Conservation (phyloP, 1,284 basidiomycete genomes). For the Coniferiporia sulphurascens region DNA sequence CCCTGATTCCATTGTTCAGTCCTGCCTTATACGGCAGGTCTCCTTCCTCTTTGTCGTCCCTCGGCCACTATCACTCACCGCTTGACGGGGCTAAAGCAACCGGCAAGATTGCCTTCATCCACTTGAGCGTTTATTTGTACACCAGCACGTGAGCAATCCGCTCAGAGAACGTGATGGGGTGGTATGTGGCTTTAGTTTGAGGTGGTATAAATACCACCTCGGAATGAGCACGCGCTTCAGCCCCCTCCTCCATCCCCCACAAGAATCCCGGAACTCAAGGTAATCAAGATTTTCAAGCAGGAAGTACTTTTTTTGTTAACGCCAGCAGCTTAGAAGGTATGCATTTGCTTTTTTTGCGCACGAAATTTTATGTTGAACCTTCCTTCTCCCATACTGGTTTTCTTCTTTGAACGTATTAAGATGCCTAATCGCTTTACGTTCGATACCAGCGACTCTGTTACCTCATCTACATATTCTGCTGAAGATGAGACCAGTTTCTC, state of each 20-base stretch:
- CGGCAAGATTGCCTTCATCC: background rate
- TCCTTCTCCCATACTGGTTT: no score
- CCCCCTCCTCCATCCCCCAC: background rate
- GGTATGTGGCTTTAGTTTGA: background rate
- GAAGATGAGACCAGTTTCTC: background rate
- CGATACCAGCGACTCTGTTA: background rate
- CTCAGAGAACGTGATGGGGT: background rate
- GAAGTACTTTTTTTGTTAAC: background rate
- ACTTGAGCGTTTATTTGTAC: background rate
- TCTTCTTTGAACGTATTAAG: no score
- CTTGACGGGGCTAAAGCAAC: no score
- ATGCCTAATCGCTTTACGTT: no score
- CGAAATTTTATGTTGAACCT: no score
- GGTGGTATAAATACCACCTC: background rate
- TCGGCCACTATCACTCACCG: background rate
- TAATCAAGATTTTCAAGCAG: background rate
- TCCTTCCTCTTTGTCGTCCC: background rate
- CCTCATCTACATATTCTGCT: background rate
- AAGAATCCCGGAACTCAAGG: background rate
- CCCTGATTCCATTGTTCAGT: background rate
- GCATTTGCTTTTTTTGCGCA: background rate
- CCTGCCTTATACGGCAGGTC: background rate
- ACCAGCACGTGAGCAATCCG: background rate
- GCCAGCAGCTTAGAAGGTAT: background rate
- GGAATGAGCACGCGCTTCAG: background rate